Evolutionary conservation across 345 rosid genomes (phyloP).

Genomic region (Syzygium jambos): DNA sequence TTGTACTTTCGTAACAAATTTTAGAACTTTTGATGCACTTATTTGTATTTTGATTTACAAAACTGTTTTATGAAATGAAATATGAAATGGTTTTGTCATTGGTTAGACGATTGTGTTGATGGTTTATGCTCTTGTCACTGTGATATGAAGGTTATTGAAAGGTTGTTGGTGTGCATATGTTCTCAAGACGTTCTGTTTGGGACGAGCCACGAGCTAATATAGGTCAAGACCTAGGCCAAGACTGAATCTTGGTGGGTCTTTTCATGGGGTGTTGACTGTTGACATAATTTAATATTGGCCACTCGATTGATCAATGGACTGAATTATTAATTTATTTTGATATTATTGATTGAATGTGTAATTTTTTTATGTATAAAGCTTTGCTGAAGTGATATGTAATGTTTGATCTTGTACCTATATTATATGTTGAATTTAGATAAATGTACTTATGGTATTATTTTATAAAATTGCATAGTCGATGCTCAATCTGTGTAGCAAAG

Average conservation of each 20-base stretch:
- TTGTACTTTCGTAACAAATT: fast-evolving
- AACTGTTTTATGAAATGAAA: too few relatives aligned
- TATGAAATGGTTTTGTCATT: too few relatives aligned
- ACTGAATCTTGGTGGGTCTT: background rate
- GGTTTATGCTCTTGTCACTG: background rate
- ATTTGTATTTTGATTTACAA: background rate
- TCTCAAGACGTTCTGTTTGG: background rate
- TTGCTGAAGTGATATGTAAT: background rate
- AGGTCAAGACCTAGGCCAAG: background rate
- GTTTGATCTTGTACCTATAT: background rate
- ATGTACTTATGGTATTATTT: too few relatives aligned
- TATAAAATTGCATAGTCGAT: too few relatives aligned
- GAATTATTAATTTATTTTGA: too few relatives aligned
- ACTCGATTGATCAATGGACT: background rate
- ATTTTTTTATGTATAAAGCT: too few relatives aligned
- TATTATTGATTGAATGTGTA: background rate
- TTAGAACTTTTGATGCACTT: fast-evolving
- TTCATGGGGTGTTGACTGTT: background rate
- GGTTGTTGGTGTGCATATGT: background rate
- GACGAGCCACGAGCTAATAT: background rate
- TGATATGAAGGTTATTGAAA: background rate
- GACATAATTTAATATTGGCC: background rate
- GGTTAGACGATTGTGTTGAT: background rate
- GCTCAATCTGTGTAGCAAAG: background rate
- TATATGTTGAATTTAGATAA: background rate